These are phyloP conservation scores for Cicer arietinum DNA, from an alignment of 306 rosid genomes.

Conservation along the genomic window DNA sequence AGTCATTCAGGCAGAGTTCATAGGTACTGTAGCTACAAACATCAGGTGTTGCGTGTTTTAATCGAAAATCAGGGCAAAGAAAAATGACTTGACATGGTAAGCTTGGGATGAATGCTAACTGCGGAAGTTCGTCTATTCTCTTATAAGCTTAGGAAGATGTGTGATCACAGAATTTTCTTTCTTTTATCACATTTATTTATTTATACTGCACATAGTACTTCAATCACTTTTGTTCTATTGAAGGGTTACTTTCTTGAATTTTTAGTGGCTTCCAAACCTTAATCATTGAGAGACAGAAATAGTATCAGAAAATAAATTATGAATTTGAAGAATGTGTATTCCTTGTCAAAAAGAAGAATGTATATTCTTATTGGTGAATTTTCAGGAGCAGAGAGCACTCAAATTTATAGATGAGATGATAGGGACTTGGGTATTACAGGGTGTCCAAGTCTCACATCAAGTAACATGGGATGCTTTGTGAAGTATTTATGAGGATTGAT, in stretches of 20 bases:
- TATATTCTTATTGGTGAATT: not conserved
- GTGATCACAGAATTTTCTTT: too few species aligned
- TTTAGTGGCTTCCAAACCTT: not conserved
- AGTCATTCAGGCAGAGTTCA: constrained; percentile 19
- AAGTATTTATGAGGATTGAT: too few species aligned
- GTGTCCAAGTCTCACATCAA: too few species aligned
- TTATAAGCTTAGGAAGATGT: not conserved
- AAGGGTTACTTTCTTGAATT: not conserved
- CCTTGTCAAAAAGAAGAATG: not conserved
- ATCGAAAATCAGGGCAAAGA: constrained; percentile 20
- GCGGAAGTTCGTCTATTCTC: constrained; percentile 14
- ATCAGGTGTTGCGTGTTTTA: not conserved
- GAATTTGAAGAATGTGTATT: not conserved
- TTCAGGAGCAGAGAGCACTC: not conserved
- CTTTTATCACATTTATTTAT: too few species aligned
- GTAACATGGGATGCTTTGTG: too few species aligned
- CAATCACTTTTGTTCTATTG: too few species aligned
- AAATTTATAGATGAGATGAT: too few species aligned
- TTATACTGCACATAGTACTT: too few species aligned
- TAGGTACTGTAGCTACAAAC: constrained; percentile 19
- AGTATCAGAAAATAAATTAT: not conserved
- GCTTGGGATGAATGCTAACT: constrained; percentile 19
- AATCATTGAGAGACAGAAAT: not conserved
- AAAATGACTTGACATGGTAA: not conserved
- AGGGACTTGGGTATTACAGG: too few species aligned